Evolutionary conservation across 192 early-diverging fungal species (phyloP).

Genomic region (Coemansia sp.): DNA sequence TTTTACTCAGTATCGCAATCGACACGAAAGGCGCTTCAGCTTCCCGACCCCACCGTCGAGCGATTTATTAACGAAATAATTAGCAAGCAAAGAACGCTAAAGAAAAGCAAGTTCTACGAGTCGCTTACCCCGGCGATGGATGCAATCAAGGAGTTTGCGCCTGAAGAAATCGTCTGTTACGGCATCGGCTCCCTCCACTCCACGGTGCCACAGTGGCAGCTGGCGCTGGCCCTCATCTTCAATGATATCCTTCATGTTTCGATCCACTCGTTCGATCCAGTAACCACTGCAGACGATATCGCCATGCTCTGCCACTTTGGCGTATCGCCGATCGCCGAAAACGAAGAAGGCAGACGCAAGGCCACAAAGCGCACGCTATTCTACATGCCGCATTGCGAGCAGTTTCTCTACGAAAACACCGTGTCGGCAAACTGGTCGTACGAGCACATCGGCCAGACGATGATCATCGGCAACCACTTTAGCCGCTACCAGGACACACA

Average conservation of each 20-base stretch:
- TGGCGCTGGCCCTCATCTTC: conserved; percentile 25
- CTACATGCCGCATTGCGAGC: conserved; percentile 53
- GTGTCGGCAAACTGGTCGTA: conserved; percentile 30
- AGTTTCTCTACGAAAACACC: conserved; percentile 46
- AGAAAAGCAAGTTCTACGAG: conserved; percentile 10
- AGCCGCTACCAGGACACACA: conserved; percentile 29
- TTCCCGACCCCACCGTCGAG: neutral
- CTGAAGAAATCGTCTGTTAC: conserved; percentile 44
- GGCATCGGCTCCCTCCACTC: conserved; percentile 33
- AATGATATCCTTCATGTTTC: conserved; percentile 6
- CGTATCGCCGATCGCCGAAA: conserved; percentile 18
- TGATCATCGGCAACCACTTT: conserved; percentile 41
- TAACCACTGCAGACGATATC: neutral
- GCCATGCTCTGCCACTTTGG: conserved; percentile 7
- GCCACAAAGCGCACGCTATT: conserved; percentile 28
- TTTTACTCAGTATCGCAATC: neutral
- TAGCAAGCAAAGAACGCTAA: conserved; percentile 13
- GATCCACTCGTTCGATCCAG: conserved; percentile 36
- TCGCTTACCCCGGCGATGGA: neutral
- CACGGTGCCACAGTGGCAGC: conserved; percentile 42
- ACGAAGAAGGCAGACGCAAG: conserved; percentile 30
- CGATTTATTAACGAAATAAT: conserved; percentile 7
- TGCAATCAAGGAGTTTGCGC: conserved; percentile 15
- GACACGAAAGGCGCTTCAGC: neutral
- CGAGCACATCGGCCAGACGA: conserved; percentile 3